These are phyloP conservation scores for Phytophthora fragariae DNA, from an alignment of 352 stramenopile genomes.

Conservation along the genomic window DNA sequence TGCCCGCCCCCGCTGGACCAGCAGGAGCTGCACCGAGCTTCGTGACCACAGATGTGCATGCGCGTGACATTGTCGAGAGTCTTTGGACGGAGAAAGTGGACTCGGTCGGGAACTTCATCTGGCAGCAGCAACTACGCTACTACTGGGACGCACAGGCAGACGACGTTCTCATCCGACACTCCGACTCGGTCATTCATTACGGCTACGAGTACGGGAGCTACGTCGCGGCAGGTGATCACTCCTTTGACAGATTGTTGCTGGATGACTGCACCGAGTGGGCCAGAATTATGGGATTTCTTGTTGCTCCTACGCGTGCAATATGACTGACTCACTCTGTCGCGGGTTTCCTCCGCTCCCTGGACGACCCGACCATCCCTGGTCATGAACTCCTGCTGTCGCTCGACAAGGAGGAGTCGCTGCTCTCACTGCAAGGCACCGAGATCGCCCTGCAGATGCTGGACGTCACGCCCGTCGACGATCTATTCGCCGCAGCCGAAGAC, in stretches of 20 bases:
- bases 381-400: slow-evolving; percentile 24
- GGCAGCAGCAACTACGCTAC: slow-evolving; percentile 95
- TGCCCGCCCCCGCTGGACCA: too few relatives aligned
- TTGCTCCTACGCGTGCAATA: neutral
- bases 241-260: slow-evolving; percentile 95
- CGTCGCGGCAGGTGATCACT: slow-evolving; percentile 87
- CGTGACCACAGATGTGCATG: slow-evolving; percentile 94
- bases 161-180: slow-evolving; percentile 91
- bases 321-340: slow-evolving; percentile 32
- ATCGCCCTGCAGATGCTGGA: slow-evolving; percentile 33
- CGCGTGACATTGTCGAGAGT: slow-evolving; percentile 88
- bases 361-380: slow-evolving; percentile 21
- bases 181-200: slow-evolving; percentile 90
- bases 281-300: too few relatives aligned
- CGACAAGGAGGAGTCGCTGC: slow-evolving; percentile 23
- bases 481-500: slow-evolving; percentile 10
- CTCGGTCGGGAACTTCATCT: slow-evolving; percentile 91
- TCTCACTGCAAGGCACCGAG: slow-evolving; percentile 19
- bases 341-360: slow-evolving; percentile 31
- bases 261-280: slow-evolving; percentile 65
- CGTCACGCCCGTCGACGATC: slow-evolving; percentile 18
- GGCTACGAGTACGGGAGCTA: slow-evolving; percentile 96
- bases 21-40: too few relatives aligned
- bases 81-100: slow-evolving; percentile 76
- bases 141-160: slow-evolving; percentile 93